Percentiles rank a stretch among this genome's conserved stretches.
Evolutionary conservation across 495 filamentous ascomycete genomes (phyloP).

Genomic region (Ramalina intermedia): DNA sequence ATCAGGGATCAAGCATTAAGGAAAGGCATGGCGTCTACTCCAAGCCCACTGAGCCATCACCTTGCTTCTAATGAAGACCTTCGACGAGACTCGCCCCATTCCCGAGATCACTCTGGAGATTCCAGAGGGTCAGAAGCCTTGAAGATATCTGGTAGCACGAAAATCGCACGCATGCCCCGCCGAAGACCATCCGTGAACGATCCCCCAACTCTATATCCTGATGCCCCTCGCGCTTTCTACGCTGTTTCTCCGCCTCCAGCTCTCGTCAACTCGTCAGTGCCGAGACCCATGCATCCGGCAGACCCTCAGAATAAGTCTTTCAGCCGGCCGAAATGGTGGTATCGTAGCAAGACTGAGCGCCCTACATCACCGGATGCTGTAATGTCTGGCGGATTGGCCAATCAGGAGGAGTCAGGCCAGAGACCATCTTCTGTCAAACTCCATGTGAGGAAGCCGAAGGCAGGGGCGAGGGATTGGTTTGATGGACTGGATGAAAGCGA

Average conservation of each 20-base stretch:
- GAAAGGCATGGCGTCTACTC: slow-evolving; percentile 6
- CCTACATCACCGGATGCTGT: background rate
- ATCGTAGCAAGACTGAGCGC: slow-evolving; percentile 5
- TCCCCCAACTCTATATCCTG: slow-evolving; percentile 11
- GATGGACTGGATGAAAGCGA: slow-evolving; percentile 9
- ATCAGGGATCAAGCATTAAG: slow-evolving; percentile 14
- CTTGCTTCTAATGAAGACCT: no score
- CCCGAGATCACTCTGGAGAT: background rate
- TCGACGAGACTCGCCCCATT: background rate
- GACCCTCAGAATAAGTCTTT: background rate
- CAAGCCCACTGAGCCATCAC: slow-evolving; percentile 5
- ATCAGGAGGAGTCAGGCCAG: background rate
- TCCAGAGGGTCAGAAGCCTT: slow-evolving; percentile 4
- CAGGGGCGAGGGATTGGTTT: slow-evolving; percentile 11
- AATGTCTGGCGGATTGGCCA: background rate
- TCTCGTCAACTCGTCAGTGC: slow-evolving; percentile 8
- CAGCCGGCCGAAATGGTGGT: slow-evolving; percentile 9
- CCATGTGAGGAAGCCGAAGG: slow-evolving; percentile 10
- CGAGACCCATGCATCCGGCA: slow-evolving; percentile 1
- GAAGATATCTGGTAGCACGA: slow-evolving; percentile 6
- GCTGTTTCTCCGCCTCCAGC: slow-evolving; percentile 12
- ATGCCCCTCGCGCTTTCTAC: slow-evolving; percentile 12
- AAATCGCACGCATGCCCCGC: slow-evolving; percentile 1
- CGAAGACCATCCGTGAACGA: slow-evolving; percentile 12
- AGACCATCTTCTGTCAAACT: slow-evolving; percentile 5